Conservation (phyloP, 2,329 filamentous ascomycete genomes). For the Colletotrichum nymphaeae region DNA sequence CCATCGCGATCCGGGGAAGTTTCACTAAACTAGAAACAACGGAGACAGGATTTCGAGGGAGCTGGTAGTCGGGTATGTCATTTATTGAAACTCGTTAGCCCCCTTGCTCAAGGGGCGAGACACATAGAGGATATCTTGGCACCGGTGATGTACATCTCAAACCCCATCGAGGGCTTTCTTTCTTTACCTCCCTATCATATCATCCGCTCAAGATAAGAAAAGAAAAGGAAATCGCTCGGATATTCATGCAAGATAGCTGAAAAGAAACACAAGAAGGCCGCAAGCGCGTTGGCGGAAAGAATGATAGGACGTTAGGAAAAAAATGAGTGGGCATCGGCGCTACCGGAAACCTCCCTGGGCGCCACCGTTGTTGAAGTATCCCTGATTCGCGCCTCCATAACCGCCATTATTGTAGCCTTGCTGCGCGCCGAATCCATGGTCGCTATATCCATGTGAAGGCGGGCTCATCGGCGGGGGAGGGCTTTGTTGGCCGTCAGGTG, state of each 20-base stretch:
- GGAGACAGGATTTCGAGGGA: background rate
- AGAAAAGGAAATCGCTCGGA: slow-evolving; percentile 15
- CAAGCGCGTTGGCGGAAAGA: background rate
- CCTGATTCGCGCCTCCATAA: slow-evolving; percentile 28
- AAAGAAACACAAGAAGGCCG: background rate
- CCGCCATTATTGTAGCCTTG: slow-evolving; percentile 21
- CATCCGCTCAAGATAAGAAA: background rate
- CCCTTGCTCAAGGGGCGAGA: background rate
- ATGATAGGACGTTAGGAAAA: background rate
- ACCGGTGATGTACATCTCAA: slow-evolving; percentile 3
- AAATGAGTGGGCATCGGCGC: background rate
- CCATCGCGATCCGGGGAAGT: background rate
- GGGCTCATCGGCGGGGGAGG: slow-evolving; percentile 35
- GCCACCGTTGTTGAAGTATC: slow-evolving; percentile 28
- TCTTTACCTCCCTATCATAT: background rate
- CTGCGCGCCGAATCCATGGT: slow-evolving; percentile 23
- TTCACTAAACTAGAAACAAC: no score
- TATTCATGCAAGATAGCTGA: slow-evolving; percentile 9
- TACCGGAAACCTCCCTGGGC: slow-evolving; percentile 31
- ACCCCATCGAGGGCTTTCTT: background rate
- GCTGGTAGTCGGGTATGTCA: background rate
- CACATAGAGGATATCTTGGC: slow-evolving; percentile 21
- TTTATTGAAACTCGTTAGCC: slow-evolving; percentile 17
- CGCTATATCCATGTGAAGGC: slow-evolving; percentile 20
- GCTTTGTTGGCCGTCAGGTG: slow-evolving; percentile 30